phyloP scores from a whole-genome alignment of 257 asterid species.

The Lycium barbarum region DNA sequence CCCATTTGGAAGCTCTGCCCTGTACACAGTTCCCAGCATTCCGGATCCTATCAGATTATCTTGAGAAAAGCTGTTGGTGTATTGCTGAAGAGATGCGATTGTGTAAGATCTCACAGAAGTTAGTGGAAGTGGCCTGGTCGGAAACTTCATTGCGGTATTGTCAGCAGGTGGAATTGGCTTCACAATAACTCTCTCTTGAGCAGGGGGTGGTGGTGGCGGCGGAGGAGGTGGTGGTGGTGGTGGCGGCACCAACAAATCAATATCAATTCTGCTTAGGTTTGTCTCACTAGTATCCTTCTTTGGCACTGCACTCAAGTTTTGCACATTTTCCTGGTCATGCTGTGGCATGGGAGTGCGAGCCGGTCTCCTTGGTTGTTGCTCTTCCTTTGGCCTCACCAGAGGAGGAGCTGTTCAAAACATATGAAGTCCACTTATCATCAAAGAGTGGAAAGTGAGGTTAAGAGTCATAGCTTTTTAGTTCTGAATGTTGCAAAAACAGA shows the following conservation, averaged over 20 bases:
- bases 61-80: slow-evolving; percentile 84
- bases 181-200: slow-evolving; percentile 63
- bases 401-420: slow-evolving; percentile 59
- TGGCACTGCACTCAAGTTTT: slow-evolving; percentile 58
- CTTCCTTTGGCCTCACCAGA: slow-evolving; percentile 68
- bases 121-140: slow-evolving; percentile 52
- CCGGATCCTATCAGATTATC: slow-evolving; percentile 92
- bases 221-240: slow-evolving; percentile 16
- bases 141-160: slow-evolving; percentile 43
- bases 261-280: slow-evolving; percentile 73
- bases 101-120: slow-evolving; percentile 82
- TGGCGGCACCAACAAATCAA: slow-evolving; percentile 60
- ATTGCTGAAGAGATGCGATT: slow-evolving; percentile 93
- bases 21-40: slow-evolving; percentile 87
- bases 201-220: slow-evolving; percentile 45
- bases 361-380: slow-evolving; percentile 54
- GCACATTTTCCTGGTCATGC: slow-evolving; percentile 55
- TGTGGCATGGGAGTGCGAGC: slow-evolving; percentile 59
- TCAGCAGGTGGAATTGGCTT: slow-evolving; percentile 59
- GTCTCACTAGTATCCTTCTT: slow-evolving; percentile 56
- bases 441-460: background rate
- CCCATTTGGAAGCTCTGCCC: slow-evolving; percentile 86
- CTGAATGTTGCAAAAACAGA: background rate
- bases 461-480: background rate
- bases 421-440: slow-evolving; percentile 16